A percentile compares a stretch with the other conserved stretches of the same genome.
Evolutionary conservation across 1,284 basidiomycete genomes (phyloP).

Genomic region (Rhodotorula sp.): DNA sequence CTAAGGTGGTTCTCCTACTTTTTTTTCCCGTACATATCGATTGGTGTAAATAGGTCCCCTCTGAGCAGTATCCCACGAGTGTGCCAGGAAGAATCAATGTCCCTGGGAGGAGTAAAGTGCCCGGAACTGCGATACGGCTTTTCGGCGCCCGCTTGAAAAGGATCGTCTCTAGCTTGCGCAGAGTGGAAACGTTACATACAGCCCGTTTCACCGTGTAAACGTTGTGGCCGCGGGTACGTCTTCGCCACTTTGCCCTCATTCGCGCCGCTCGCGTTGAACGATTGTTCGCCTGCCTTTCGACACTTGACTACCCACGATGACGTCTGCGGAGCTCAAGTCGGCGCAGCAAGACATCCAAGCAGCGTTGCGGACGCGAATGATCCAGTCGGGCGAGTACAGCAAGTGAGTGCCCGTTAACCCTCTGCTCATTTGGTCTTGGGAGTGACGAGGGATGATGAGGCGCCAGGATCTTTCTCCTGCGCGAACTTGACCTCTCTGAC

Average conservation of each 20-base stretch:
- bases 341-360: conserved; percentile 22
- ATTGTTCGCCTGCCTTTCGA: not conserved
- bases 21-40: not conserved
- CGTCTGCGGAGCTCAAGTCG: not conserved
- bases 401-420: conserved; percentile 10
- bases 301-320: not conserved
- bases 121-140: no score
- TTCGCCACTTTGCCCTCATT: no score
- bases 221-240: no score
- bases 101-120: not conserved
- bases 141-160: no score
- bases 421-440: not conserved
- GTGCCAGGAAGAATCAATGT: no score
- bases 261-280: not conserved
- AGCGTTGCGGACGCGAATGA: conserved; percentile 21
- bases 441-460: no score
- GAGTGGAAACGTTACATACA: no score
- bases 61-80: no score
- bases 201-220: no score
- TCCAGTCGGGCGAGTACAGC: conserved; percentile 37
- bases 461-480: not conserved
- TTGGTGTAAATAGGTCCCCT: not conserved
- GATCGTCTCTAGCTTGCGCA: no score
- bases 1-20: not conserved
- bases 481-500: not conserved